phyloP scores from a whole-genome alignment of 139 green algal species.

The Volvox reticuliferus region DNA sequence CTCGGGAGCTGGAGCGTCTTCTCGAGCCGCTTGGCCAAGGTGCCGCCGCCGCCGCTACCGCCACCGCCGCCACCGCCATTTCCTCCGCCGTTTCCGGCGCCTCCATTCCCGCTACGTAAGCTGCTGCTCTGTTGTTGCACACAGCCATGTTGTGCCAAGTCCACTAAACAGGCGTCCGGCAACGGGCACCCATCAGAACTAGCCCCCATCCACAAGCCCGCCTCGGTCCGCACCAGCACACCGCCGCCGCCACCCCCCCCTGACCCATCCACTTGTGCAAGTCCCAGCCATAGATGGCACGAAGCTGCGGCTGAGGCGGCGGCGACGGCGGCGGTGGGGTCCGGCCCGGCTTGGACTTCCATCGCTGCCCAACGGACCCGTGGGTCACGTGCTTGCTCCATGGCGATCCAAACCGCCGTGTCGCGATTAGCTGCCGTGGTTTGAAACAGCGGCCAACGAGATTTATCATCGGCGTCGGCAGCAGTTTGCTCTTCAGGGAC shows the following conservation, averaged over 20 bases:
- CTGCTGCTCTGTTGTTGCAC: background rate
- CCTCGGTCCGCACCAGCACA: background rate
- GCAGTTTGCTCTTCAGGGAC: background rate
- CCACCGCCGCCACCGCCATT: too few species aligned
- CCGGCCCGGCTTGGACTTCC: background rate
- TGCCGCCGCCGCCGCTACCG: background rate
- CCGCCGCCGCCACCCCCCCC: background rate
- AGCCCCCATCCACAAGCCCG: background rate
- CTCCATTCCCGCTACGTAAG: too few species aligned
- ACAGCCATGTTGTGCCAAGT: background rate
- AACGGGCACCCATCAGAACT: background rate
- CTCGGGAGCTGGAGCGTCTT: conserved; percentile 24
- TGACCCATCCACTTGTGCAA: background rate
- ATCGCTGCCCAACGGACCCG: background rate
- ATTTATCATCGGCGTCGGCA: background rate
- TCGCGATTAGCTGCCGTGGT: background rate
- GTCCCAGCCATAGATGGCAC: conserved; percentile 32
- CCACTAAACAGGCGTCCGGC: background rate
- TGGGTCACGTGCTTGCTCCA: background rate
- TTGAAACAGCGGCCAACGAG: background rate
- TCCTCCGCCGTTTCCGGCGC: too few species aligned
- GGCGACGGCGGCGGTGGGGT: background rate
- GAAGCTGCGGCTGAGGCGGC: background rate
- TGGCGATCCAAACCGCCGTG: background rate
- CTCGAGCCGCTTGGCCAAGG: background rate